Evolutionary conservation across 768 basidiomycete species (phyloP), one percentile per base, ranked within the genome.

Genomic region (Russula griseocarnosa): DNA sequence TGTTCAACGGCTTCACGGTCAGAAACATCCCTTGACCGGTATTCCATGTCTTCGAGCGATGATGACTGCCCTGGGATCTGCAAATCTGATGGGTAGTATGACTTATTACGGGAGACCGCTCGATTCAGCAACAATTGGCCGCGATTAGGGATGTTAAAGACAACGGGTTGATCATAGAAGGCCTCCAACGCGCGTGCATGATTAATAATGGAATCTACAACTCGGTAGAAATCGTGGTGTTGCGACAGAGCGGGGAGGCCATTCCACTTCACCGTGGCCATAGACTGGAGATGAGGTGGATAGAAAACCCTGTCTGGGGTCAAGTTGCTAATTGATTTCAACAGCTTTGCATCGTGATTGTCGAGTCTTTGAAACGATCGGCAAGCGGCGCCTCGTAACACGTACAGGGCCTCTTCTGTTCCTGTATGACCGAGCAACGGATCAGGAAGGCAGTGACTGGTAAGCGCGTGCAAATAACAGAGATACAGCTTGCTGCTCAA

Each of bases 391-490:
- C 78, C 78, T 10, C 62, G 63, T 26, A 83, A 70, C 49, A 76
- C 68, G 55, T 71, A 68, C n/a, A 82, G 67, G 1, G 81, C 81
- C 51, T 81, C 75, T 50, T 79, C 76, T 1, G 76, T 76, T 5
- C 82, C 82, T 0, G 77, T 78, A 11, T 76, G 76, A 20, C 68
- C 67, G 0, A 77, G 79, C 26, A 83, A 71, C 3, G 79, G 78
- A 69, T 83, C 82, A 11, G 74, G 71, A 18, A 78, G 69, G 49
- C 74, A 75, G 50, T 77, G 74, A 13, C 77, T 77, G 5, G 76
- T 81, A 3, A 81, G 61, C 18, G 79, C 78, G 51, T 83, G 82
- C 18, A 83, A 73, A 55, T 79, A 79, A 3, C 76, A 72, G 52
- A 72, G 73, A 58, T 74, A 80, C 9, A 81, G 70, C 46, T 68